These are phyloP conservation scores for Aureobasidium subglaciale DNA, from an alignment of 2,329 filamentous ascomycete species.

Conservation along the genomic window DNA sequence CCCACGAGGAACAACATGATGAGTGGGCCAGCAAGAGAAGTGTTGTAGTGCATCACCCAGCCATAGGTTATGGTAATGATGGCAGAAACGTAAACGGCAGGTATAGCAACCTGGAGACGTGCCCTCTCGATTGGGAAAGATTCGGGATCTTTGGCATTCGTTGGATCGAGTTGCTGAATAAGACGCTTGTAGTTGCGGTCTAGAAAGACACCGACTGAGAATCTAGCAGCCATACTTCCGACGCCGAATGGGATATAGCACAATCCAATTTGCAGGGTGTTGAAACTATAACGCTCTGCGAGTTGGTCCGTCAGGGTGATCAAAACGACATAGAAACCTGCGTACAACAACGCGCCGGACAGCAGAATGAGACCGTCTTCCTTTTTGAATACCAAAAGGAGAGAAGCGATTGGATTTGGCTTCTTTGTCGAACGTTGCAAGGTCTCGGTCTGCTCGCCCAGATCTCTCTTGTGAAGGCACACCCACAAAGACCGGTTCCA, in stretches of 20 bases:
- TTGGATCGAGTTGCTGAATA: constrained; percentile 49
- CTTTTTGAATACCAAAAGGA: not conserved
- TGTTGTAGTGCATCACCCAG: constrained; percentile 34
- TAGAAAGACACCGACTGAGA: constrained; percentile 48
- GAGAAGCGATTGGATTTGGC: not conserved
- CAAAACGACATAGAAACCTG: constrained; percentile 1
- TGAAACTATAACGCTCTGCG: constrained; percentile 33
- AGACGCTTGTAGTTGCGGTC: constrained; percentile 68
- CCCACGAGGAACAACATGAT: constrained; percentile 48
- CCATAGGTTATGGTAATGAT: constrained; percentile 33
- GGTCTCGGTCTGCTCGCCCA: not conserved
- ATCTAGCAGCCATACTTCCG: constrained; percentile 32
- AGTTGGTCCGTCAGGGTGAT: constrained; percentile 4
- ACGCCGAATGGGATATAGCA: constrained; percentile 33
- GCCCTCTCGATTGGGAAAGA: constrained; percentile 47
- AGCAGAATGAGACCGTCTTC: not conserved
- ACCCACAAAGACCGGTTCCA: constrained; percentile 1
- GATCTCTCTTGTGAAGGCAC: not conserved
- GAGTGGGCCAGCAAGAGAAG: constrained; percentile 35
- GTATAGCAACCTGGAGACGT: constrained; percentile 34
- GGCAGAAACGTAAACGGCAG: constrained; percentile 29
- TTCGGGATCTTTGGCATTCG: constrained; percentile 33
- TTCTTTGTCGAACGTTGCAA: not conserved
- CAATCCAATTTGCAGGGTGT: constrained; percentile 39
- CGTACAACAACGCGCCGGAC: not conserved